Base-by-base conservation (phyloP, 805 yeast genomes). In the Metschnikowia lochheadii region DNA sequence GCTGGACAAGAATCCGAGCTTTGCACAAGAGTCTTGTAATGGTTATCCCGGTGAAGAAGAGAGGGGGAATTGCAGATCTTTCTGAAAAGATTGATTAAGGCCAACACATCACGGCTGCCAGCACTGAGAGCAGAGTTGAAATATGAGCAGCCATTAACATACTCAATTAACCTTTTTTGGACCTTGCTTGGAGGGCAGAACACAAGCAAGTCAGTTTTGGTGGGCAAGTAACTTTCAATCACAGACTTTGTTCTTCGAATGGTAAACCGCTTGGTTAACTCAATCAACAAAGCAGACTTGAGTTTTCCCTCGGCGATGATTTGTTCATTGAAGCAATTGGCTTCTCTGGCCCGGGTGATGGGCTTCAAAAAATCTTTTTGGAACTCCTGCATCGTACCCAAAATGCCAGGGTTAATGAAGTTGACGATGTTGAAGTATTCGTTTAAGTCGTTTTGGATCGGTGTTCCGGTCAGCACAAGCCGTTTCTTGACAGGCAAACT, bases 361-460 rank as follows among this genome's bases (percentile, higher is more conserved):
- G 97, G 97, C 26, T 67, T 73, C 52, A 88, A 81, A 60, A 63
- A 91, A 5, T 73, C 73, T 54, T 77, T 79, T 58, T 84, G 87
- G 62, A 87, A 80, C 15, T 70, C 65, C 21, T 78, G 72, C 50
- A 79, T 77, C 1, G 74, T 69, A 0, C 96, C 96, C 23, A 94
- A 70, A 1, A 87, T 70, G 0, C 91, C 92, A 0, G 97, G 97
- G 60, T 89, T 90, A 11, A 89, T 72, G 63, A 92, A 92, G 61
- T 89, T 86, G 6, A 85, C 80, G 59, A 94, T 81, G 8, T 86
- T 84, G 66, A 73, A 89, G 63, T 88, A 92, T 63, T 94, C 99
- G 2, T 70, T 70, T 44, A 94, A 76, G 64, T 94, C 96, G 67
- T 94, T 94, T 63, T 94, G 99, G 34, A 94, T 89, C 0, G 96